phyloP scores from a whole-genome alignment of 768 basidiomycete genomes.

The Tremella mesenterica region DNA sequence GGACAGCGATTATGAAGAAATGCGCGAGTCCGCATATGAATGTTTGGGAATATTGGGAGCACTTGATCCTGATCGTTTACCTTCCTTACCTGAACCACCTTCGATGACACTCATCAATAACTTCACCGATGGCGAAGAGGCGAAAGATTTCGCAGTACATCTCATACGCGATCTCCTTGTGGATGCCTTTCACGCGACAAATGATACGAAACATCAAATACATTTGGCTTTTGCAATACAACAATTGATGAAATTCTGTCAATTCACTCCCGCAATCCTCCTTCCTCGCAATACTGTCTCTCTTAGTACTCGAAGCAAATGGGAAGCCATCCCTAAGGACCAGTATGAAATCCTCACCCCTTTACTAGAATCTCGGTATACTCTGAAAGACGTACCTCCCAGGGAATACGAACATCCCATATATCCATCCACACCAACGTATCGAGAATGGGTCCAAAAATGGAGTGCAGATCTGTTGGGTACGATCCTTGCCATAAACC shows the following conservation, averaged over 20 bases:
- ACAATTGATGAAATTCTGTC: conserved; percentile 76
- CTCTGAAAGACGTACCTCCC: conserved; percentile 48
- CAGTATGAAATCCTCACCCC: conserved; percentile 80
- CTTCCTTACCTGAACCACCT: conserved; percentile 55
- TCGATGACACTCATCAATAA: conserved; percentile 67
- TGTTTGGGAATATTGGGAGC: conserved; percentile 89
- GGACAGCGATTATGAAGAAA: conserved; percentile 64
- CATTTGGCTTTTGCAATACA: conserved; percentile 86
- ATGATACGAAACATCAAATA: conserved; percentile 83
- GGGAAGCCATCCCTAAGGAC: conserved; percentile 70
- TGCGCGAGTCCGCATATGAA: conserved; percentile 69
- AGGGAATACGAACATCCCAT: conserved; percentile 57
- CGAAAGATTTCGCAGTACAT: conserved; percentile 69
- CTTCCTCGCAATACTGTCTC: conserved; percentile 50
- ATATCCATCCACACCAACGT: conserved; percentile 66
- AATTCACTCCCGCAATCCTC: conserved; percentile 70
- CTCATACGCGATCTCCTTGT: conserved; percentile 79
- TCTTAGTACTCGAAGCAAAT: conserved; percentile 57
- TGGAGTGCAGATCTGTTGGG: conserved; percentile 79
- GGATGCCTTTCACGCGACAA: conserved; percentile 81
- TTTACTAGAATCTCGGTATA: conserved; percentile 53
- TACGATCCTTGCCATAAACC: conserved; percentile 27
- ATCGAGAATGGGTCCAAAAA: conserved; percentile 89
- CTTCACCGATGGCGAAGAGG: conserved; percentile 69
- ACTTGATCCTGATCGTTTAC: conserved; percentile 86